Conservation (phyloP, 257 asterid genomes). For the Gentiana straminea region DNA sequence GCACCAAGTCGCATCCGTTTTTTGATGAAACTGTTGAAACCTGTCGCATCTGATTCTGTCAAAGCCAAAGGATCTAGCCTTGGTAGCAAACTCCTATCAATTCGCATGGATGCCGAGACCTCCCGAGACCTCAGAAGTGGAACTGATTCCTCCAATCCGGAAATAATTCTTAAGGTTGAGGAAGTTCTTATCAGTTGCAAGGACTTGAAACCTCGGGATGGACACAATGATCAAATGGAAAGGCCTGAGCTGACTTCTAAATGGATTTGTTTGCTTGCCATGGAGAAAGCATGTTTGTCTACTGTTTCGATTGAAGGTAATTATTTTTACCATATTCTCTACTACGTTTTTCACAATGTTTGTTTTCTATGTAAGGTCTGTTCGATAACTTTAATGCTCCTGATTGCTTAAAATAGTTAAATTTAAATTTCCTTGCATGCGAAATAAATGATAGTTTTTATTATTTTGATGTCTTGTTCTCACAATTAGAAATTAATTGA, state of each 20-base stretch:
- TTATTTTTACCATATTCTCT: neutral
- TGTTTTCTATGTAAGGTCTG: neutral
- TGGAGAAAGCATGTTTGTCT: slow-evolving; percentile 76
- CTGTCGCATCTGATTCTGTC: slow-evolving; percentile 27
- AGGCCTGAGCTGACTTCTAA: slow-evolving; percentile 53
- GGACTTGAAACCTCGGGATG: slow-evolving; percentile 51
- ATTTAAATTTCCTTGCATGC: no score
- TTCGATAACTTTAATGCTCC: no score
- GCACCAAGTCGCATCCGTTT: slow-evolving; percentile 56
- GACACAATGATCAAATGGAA: slow-evolving; percentile 20
- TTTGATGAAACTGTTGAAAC: slow-evolving; percentile 52
- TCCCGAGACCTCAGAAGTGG: slow-evolving; percentile 45
- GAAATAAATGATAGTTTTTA: no score
- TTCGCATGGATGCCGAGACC: slow-evolving; percentile 53
- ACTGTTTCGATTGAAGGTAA: slow-evolving; percentile 63
- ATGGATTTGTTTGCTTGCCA: slow-evolving; percentile 65
- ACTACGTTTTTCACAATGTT: neutral
- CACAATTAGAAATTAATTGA: no score
- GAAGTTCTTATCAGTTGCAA: slow-evolving; percentile 59
- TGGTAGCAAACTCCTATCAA: slow-evolving; percentile 72
- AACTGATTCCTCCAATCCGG: slow-evolving; percentile 41
- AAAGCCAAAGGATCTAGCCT: slow-evolving; percentile 39
- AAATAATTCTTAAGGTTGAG: slow-evolving; percentile 49
- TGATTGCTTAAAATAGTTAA: no score
- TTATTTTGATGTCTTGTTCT: no score